Conservation (phyloP, 176 grass and related monocot species). For the Saccharum spontaneum region DNA sequence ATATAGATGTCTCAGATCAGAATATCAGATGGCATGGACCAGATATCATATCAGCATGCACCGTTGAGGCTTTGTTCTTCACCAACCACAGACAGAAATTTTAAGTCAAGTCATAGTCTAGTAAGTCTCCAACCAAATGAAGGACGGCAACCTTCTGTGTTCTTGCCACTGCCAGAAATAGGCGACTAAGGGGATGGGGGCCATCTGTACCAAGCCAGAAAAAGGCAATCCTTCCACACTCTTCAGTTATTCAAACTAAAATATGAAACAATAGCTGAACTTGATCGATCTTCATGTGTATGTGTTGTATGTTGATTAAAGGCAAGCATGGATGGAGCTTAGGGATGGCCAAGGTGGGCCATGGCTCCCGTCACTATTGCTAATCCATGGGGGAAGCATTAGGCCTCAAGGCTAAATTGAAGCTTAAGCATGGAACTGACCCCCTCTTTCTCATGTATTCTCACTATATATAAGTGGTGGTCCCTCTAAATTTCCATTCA, state of each 20-base stretch:
- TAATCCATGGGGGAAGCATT: not conserved
- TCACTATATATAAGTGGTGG: not conserved
- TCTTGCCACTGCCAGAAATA: not conserved
- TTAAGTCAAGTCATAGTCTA: conserved; percentile 8
- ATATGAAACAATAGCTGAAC: not conserved
- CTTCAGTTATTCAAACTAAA: not conserved
- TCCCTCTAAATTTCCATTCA: not conserved
- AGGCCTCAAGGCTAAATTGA: not conserved
- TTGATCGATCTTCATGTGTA: not conserved
- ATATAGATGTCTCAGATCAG: not conserved
- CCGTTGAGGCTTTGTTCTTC: not conserved
- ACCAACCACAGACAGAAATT: conserved; percentile 9
- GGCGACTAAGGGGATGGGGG: not conserved
- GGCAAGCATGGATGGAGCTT: not conserved
- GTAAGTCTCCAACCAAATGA: conserved; percentile 18
- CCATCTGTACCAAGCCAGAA: not conserved
- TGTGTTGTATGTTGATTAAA: not conserved
- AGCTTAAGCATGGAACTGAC: not conserved
- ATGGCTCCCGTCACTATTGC: not conserved
- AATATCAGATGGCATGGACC: conserved; percentile 29
- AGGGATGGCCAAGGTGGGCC: not conserved
- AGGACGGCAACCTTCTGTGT: not conserved
- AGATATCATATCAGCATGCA: conserved; percentile 2
- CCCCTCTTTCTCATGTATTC: not conserved
- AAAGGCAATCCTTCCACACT: no score